Conservation (phyloP, 176 grass and related monocot species). For the Musa beccarii region DNA sequence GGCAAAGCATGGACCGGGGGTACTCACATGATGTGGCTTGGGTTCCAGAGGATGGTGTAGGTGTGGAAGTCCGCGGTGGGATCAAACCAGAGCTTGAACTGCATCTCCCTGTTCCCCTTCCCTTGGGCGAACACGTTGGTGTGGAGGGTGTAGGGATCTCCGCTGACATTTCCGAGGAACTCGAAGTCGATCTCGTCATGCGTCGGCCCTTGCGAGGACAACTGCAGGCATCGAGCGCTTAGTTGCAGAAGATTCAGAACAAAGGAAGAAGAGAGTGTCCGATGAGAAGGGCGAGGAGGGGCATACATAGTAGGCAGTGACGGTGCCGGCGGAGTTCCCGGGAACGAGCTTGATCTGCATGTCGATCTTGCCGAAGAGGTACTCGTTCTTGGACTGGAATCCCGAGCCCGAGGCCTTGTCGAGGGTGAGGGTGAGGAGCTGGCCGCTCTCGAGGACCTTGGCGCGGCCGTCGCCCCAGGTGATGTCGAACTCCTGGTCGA, state of each 20-base stretch:
- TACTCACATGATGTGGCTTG: constrained; percentile 9
- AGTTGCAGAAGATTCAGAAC: neutral
- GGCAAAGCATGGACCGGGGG: neutral
- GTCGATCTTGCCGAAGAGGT: constrained; percentile 2
- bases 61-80: constrained; percentile 14
- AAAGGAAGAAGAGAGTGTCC: neutral
- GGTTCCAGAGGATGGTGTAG: constrained; percentile 17
- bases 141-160: neutral
- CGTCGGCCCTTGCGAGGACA: neutral
- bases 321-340: constrained; percentile 6
- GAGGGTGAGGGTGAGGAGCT: neutral
- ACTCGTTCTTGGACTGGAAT: constrained; percentile 10
- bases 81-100: constrained; percentile 14
- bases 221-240: neutral
- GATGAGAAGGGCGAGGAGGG: neutral
- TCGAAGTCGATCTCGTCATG: constrained; percentile 10
- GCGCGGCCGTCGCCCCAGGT: neutral
- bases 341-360: constrained; percentile 10
- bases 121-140: neutral
- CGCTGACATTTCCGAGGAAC: neutral
- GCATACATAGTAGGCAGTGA: constrained; percentile 14
- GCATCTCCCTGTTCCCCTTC: constrained; percentile 3
- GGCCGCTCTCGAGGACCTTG: neutral
- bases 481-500: neutral
- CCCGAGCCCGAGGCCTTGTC: neutral